A percentile compares a stretch with the other conserved stretches of the same genome.
phyloP scores from a whole-genome alignment of 257 asterid genomes.

The Solanum ossicruentum region DNA sequence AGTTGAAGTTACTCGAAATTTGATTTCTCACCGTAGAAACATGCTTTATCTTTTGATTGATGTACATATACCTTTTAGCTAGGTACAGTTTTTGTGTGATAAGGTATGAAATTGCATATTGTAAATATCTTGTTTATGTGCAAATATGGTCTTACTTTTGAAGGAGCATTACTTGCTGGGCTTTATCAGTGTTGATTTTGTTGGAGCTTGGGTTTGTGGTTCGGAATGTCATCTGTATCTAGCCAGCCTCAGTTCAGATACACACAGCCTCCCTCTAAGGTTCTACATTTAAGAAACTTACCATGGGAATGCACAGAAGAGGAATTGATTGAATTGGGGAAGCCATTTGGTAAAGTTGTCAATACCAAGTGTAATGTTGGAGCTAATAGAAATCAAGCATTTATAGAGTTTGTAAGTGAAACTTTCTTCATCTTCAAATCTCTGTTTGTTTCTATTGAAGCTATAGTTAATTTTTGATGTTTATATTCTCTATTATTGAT shows the following conservation, averaged over 20 bases:
- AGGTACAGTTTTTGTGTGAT: background rate
- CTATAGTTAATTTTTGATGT: background rate
- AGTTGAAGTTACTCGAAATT: background rate
- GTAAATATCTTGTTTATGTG: background rate
- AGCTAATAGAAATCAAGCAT: slow-evolving; percentile 95
- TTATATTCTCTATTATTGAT: background rate
- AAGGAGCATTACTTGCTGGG: background rate
- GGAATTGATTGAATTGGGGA: slow-evolving; percentile 84
- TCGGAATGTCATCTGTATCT: slow-evolving; percentile 77
- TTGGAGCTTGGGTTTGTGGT: slow-evolving; percentile 21
- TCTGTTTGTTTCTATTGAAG: background rate
- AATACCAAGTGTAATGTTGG: slow-evolving; percentile 98
- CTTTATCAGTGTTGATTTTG: background rate
- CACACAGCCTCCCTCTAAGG: slow-evolving; percentile 97
- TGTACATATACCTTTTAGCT: background rate
- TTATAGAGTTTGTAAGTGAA: slow-evolving; percentile 82
- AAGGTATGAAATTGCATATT: background rate
- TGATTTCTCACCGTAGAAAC: background rate
- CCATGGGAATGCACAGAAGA: slow-evolving; percentile 99
- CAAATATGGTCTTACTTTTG: background rate
- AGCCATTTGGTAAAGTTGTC: slow-evolving; percentile 92
- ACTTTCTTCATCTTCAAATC: background rate
- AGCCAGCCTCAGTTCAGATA: slow-evolving; percentile 95
- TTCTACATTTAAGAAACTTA: slow-evolving; percentile 88
- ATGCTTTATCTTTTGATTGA: background rate